Conservation (phyloP, 805 yeast genomes). For the Metschnikowia kunwiensis region DNA sequence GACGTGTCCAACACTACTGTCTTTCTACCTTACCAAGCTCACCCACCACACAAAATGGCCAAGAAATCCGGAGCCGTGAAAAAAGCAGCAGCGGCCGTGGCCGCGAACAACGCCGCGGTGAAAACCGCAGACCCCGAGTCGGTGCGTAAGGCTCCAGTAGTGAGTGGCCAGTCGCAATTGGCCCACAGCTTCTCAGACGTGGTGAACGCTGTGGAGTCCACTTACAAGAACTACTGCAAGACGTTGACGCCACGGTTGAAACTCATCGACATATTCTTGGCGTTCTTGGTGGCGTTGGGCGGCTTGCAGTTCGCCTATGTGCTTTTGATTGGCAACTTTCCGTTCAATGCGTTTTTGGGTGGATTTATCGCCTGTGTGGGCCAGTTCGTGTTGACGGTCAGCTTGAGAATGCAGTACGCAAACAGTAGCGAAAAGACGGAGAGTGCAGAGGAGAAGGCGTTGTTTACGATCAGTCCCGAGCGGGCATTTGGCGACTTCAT, state of each 20-base stretch:
- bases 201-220: conserved; percentile 28
- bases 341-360: conserved; percentile 94
- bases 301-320: conserved; percentile 76
- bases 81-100: conserved; percentile 21
- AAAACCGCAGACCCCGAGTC: conserved; percentile 4
- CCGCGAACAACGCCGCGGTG: conserved; percentile 3
- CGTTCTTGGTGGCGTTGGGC: conserved; percentile 71
- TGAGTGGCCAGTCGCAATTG: conserved; percentile 6
- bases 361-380: conserved; percentile 93
- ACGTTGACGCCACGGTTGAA: conserved; percentile 48
- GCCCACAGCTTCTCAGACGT: conserved; percentile 25
- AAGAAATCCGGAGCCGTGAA: conserved; percentile 25
- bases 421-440: conserved; percentile 11
- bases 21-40: no score
- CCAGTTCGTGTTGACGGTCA: conserved; percentile 86
- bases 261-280: conserved; percentile 75
- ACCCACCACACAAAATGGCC: conserved; percentile 38
- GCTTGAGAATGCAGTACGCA: conserved; percentile 69
- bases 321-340: conserved; percentile 78
- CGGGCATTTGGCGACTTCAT: conserved; percentile 84
- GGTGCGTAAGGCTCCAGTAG: conserved; percentile 13
- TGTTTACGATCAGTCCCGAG: conserved; percentile 33
- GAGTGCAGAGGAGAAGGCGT: neutral
- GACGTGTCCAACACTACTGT: no score
- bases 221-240: conserved; percentile 32